phyloP scores from a whole-genome alignment of 176 grass and related monocot species.

The Oryza glaberrima region DNA sequence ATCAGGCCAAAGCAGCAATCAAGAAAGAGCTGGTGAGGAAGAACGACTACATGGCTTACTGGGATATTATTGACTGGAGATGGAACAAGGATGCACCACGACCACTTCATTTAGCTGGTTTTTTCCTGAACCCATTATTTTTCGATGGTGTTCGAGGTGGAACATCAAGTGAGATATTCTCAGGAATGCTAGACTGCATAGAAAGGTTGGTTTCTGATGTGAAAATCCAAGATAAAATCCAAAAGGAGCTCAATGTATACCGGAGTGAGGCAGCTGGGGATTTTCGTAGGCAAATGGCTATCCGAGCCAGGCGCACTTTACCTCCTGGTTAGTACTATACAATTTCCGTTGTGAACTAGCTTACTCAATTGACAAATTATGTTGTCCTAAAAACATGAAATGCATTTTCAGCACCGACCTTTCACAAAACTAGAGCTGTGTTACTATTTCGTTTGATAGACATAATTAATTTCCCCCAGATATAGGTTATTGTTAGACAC shows the following conservation, averaged over 20 bases:
- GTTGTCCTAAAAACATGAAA: not conserved
- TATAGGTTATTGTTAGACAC: constrained; percentile 12
- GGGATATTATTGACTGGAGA: constrained; percentile 86
- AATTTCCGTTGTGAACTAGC: not conserved
- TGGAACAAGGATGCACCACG: constrained; percentile 62
- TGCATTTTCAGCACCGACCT: constrained; percentile 7
- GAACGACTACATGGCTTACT: constrained; percentile 65
- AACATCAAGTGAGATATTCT: constrained; percentile 74
- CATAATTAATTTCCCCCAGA: not conserved
- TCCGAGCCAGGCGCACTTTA: constrained; percentile 78
- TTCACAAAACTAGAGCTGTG: not conserved
- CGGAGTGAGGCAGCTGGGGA: constrained; percentile 70
- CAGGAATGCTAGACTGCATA: constrained; percentile 86
- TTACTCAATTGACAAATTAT: constrained; percentile 10
- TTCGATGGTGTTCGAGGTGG: constrained; percentile 76
- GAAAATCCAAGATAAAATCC: constrained; percentile 93
- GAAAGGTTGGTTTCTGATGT: constrained; percentile 82
- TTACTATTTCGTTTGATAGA: not conserved
- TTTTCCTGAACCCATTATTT: constrained; percentile 89
- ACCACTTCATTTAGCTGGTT: constrained; percentile 80
- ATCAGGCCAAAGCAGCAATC: constrained; percentile 78
- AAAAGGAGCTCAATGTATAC: constrained; percentile 84
- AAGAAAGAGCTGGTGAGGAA: constrained; percentile 79
- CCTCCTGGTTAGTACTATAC: constrained; percentile 72
- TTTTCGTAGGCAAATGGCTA: constrained; percentile 90